Conservation (phyloP, 2,329 filamentous ascomycete genomes). For the Fusarium stilboides region DNA sequence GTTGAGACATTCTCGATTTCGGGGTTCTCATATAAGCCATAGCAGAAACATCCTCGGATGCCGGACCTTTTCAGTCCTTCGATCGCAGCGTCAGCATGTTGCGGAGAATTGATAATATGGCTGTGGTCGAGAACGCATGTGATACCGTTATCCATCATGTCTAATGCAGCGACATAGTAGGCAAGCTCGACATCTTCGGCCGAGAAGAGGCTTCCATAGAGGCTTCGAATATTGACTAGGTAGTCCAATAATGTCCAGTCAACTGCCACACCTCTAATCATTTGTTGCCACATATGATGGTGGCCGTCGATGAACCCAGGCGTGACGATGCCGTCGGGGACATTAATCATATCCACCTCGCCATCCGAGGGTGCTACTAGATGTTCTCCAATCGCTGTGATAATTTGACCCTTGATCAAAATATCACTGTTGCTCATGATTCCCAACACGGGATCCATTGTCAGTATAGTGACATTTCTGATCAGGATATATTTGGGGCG, state of each 20-base stretch:
- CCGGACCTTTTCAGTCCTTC: neutral
- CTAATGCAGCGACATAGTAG: neutral
- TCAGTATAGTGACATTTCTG: too few relatives aligned
- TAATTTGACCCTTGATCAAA: neutral
- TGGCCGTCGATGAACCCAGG: conserved; percentile 4
- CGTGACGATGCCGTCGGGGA: neutral
- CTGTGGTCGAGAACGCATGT: neutral
- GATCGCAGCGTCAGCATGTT: neutral
- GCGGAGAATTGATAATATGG: neutral
- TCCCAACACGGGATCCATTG: too few relatives aligned
- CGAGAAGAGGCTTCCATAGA: conserved; percentile 1
- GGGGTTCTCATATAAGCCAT: neutral
- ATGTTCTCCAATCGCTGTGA: neutral
- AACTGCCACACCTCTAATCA: neutral
- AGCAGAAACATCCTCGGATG: neutral
- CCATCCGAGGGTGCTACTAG: neutral
- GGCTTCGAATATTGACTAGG: neutral
- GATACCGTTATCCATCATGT: neutral
- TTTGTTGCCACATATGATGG: conserved; percentile 6
- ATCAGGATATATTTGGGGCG: too few relatives aligned
- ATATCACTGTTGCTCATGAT: conserved; percentile 4
- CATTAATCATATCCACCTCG: neutral
- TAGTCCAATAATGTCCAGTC: conserved; percentile 6
- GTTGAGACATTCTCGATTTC: too few relatives aligned
- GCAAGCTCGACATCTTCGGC: neutral